phyloP scores from a whole-genome alignment of 805 yeast genomes.

The Spathaspora boniae region DNA sequence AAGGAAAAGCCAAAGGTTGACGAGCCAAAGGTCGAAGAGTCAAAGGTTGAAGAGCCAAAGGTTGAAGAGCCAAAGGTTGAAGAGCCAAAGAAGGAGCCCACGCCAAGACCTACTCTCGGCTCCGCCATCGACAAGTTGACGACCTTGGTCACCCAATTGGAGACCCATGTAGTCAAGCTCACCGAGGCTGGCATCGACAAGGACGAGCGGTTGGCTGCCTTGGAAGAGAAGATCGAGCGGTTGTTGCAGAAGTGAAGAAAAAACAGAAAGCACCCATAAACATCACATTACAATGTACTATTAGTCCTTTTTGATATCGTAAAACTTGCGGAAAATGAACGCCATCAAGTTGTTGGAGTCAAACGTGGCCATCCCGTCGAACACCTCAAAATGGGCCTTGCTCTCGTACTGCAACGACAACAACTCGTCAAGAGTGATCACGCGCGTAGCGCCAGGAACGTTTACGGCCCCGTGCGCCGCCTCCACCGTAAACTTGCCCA shows the following conservation, averaged over 20 bases:
- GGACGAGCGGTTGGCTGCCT: constrained; percentile 54
- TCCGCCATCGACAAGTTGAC: constrained; percentile 69
- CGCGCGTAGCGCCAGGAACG: constrained; percentile 53
- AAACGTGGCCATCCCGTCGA: constrained; percentile 66
- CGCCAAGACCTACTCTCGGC: constrained; percentile 59
- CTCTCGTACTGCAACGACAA: constrained; percentile 73
- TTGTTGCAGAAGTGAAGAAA: constrained; percentile 38
- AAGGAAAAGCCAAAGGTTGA: constrained; percentile 10
- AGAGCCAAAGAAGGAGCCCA: constrained; percentile 8
- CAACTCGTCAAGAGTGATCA: constrained; percentile 67
- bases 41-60: constrained; percentile 11
- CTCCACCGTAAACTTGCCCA: constrained; percentile 71
- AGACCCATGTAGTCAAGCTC: constrained; percentile 50
- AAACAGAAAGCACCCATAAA: neutral
- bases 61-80: constrained; percentile 10
- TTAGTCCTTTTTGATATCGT: constrained; percentile 45
- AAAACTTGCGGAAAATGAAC: constrained; percentile 73
- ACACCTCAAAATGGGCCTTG: constrained; percentile 48
- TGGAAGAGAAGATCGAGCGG: constrained; percentile 61
- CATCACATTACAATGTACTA: constrained; percentile 6
- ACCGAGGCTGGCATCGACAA: constrained; percentile 56
- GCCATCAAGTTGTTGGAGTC: constrained; percentile 65
- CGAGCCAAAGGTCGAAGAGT: constrained; percentile 4
- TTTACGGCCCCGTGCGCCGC: constrained; percentile 71
- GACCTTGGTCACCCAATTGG: constrained; percentile 53